A percentile compares a stretch with the other conserved stretches of the same genome.
These are phyloP conservation scores for Apiotrichum gamsii DNA, from an alignment of 1,284 basidiomycete species.

Conservation along the genomic window DNA sequence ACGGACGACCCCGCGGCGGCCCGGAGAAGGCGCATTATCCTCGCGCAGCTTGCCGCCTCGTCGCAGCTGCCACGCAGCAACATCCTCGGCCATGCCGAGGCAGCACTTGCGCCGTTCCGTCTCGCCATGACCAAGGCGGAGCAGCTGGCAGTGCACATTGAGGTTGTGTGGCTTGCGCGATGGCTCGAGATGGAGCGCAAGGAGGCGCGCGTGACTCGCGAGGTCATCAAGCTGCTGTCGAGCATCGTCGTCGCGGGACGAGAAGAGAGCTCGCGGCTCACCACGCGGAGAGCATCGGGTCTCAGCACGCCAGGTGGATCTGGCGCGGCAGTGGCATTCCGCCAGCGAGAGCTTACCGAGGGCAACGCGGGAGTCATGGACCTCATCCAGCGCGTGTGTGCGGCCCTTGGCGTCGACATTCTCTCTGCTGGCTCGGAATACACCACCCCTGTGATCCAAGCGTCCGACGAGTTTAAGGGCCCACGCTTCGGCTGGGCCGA, in stretches of 20 bases:
- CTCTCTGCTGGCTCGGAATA: neutral
- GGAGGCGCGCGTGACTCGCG: conserved; percentile 76
- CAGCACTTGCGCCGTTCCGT: conserved; percentile 78
- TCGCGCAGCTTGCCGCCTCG: conserved; percentile 54
- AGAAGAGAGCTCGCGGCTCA: conserved; percentile 21
- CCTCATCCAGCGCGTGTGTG: conserved; percentile 66
- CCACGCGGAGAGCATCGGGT: conserved; percentile 2
- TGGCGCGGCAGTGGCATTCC: conserved; percentile 52
- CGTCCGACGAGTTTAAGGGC: conserved; percentile 26
- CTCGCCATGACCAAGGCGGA: conserved; percentile 69
- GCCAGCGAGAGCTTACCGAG: conserved; percentile 62
- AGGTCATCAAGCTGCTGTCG: conserved; percentile 70
- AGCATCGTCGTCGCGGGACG: conserved; percentile 60
- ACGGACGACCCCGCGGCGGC: neutral
- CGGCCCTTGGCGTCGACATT: conserved; percentile 47
- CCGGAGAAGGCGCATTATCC: conserved; percentile 53
- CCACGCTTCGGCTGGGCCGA: conserved; percentile 78
- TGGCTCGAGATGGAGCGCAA: conserved; percentile 74
- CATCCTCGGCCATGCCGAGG: conserved; percentile 59
- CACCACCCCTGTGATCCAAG: neutral
- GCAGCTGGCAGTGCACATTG: conserved; percentile 63
- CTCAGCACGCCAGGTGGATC: neutral
- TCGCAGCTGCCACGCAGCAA: conserved; percentile 64
- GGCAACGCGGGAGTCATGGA: conserved; percentile 72
- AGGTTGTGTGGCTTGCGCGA: conserved; percentile 65